A percentile compares a stretch with the other conserved stretches of the same genome.
Evolutionary conservation across 2,329 filamentous ascomycete species (phyloP).

Genomic region (Sporothrix phasma): DNA sequence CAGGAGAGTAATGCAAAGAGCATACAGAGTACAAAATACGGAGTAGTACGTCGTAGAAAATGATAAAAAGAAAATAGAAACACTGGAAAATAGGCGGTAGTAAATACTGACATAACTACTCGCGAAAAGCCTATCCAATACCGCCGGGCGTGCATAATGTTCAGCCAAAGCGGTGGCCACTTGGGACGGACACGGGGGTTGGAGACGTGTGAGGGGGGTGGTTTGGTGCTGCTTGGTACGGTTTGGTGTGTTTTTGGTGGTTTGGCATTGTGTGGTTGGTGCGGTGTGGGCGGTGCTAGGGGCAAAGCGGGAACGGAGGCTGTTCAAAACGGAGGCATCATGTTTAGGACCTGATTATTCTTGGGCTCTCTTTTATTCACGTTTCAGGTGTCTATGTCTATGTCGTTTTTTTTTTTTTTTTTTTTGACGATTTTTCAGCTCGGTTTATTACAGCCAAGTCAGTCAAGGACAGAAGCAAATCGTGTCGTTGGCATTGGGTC

Average conservation of each 20-base stretch:
- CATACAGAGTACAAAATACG: not conserved
- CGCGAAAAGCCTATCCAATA: constrained; percentile 18
- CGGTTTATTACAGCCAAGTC: too few species aligned
- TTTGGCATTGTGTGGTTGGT: not conserved
- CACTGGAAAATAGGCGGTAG: too few species aligned
- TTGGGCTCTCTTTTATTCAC: too few species aligned
- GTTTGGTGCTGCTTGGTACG: not conserved
- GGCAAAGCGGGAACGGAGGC: not conserved
- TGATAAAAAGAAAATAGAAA: too few species aligned
- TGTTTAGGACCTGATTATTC: not conserved
- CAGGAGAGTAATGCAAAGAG: constrained; percentile 29
- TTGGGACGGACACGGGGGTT: constrained; percentile 20
- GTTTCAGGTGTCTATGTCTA: too few species aligned
- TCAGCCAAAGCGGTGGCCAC: constrained; percentile 29
- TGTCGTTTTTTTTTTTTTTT: too few species aligned
- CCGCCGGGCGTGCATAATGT: constrained; percentile 26
- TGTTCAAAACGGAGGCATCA: not conserved
- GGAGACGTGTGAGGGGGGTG: not conserved
- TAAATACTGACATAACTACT: too few species aligned
- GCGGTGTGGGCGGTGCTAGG: not conserved
- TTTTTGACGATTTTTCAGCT: not conserved
- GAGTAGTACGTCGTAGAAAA: too few species aligned
- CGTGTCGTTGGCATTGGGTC: too few species aligned
- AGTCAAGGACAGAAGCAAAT: too few species aligned
- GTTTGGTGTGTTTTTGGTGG: not conserved